A percentile compares a stretch with the other conserved stretches of the same genome.
phyloP scores from a whole-genome alignment of 2,329 filamentous ascomycete genomes.

The Xylogone sp. region DNA sequence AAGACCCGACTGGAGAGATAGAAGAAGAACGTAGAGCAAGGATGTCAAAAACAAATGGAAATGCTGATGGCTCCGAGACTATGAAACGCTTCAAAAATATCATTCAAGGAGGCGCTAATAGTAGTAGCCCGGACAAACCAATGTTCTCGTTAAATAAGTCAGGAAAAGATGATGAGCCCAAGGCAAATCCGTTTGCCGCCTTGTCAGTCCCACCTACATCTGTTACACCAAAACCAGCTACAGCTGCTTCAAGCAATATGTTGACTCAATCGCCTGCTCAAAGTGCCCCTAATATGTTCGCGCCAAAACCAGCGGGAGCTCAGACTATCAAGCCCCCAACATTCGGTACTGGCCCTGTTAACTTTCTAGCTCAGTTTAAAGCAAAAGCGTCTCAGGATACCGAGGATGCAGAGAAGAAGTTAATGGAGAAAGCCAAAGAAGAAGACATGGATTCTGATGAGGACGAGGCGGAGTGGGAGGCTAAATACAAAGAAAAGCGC shows the following conservation, averaged over 20 bases:
- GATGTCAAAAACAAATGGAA: constrained; percentile 12
- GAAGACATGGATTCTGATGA: constrained; percentile 28
- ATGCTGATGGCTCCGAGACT: constrained; percentile 20
- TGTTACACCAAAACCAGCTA: constrained; percentile 3
- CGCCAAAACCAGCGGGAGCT: constrained; percentile 9
- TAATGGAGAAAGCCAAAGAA: constrained; percentile 22
- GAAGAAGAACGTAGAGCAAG: constrained; percentile 15
- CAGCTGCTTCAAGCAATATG: constrained; percentile 3
- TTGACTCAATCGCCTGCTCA: not conserved
- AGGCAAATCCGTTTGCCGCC: constrained; percentile 22
- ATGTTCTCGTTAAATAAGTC: constrained; percentile 1
- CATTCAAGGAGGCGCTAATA: constrained; percentile 7
- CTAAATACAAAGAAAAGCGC: constrained; percentile 9
- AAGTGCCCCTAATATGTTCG: constrained; percentile 2
- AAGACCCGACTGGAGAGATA: constrained; percentile 18
- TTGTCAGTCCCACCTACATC: constrained; percentile 16
- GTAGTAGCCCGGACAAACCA: constrained; percentile 8
- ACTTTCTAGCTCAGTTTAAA: constrained; percentile 22
- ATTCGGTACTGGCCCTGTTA: constrained; percentile 15
- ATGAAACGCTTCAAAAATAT: constrained; percentile 27
- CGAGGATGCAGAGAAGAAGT: constrained; percentile 17
- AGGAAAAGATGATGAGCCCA: constrained; percentile 14
- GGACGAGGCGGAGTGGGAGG: constrained; percentile 20
- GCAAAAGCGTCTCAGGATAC: constrained; percentile 14
- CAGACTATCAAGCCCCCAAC: constrained; percentile 17